These are phyloP conservation scores for Chaetomidium leptoderma DNA, from an alignment of 495 filamentous ascomycete species.

Conservation along the genomic window DNA sequence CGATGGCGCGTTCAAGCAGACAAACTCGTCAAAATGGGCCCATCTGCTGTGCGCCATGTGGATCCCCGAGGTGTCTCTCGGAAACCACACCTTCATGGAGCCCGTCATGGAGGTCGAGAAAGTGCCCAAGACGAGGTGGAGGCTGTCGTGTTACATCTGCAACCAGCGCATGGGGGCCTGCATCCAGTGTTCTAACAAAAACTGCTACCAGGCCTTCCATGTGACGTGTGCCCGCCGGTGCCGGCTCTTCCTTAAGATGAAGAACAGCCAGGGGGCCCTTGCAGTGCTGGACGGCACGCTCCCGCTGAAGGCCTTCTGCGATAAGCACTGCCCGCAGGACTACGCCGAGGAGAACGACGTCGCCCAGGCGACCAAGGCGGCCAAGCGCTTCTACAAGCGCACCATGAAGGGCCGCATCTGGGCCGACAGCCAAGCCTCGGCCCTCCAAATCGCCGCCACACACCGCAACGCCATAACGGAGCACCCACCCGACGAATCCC, in stretches of 20 bases:
- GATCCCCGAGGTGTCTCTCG: conserved; percentile 94
- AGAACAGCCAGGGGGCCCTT: conserved; percentile 73
- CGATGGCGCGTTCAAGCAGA: conserved; percentile 98
- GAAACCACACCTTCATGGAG: conserved; percentile 97
- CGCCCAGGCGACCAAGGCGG: conserved; percentile 44
- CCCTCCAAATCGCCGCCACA: conserved; percentile 68
- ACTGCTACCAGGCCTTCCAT: conserved; percentile 96
- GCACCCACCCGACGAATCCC: conserved; percentile 53
- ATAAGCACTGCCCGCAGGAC: conserved; percentile 89
- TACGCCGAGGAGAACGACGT: conserved; percentile 84
- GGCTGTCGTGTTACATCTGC: conserved; percentile 93
- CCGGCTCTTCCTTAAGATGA: conserved; percentile 92
- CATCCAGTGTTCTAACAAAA: conserved; percentile 97
- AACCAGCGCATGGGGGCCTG: conserved; percentile 96
- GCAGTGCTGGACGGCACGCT: conserved; percentile 79
- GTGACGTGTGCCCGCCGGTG: conserved; percentile 91
- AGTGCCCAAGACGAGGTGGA: conserved; percentile 90
- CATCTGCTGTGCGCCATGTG: conserved; percentile 96
- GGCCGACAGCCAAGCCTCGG: conserved; percentile 85
- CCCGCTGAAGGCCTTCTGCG: conserved; percentile 88
- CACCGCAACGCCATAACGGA: conserved; percentile 57
- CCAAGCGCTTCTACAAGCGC: conserved; percentile 72
- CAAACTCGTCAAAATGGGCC: conserved; percentile 89
- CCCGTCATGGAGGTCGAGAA: conserved; percentile 97
- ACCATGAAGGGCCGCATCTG: conserved; percentile 82